Evolutionary conservation across 345 rosid species (phyloP), one percentile per base, ranked within the genome.

Genomic region (Salix udensis): DNA sequence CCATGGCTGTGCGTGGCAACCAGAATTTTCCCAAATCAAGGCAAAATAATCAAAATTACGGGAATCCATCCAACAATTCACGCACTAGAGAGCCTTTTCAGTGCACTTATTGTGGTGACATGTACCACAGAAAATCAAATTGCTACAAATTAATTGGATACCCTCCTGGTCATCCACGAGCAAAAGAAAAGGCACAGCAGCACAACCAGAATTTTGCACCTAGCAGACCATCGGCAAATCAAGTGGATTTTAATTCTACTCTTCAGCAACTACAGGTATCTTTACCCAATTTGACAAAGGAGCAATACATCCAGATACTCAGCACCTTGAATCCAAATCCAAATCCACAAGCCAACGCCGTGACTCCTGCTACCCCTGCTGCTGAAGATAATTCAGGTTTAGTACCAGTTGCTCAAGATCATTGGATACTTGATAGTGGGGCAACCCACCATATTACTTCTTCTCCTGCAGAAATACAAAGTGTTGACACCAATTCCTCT

Each of bases 401-500:
- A 31, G 13, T 31, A 12, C 2, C 7, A 1, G 4, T 64, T 31
- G 19, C 37, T 14, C 36, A 26, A 0, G 0, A 16, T 31, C 21
- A 0, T 0, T 28, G 68, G 73, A 65, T 76, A 2, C 37, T 80
- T 2, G 70, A 80, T 5, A 75, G 52, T 40, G 52, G 72, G 1
- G 76, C 42, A 19, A 28, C 83, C 14, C 4, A 76, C 11, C 21
- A 80, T 50, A 71, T 80, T 70, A 36, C 76, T 68, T 68, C 28
- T 4, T 68, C 71, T 68, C 71, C 50, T 24, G 2, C 31, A 36
- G 5, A 0, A 36, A 37, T 68, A 5, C 0, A 24, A 14, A 2
- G 10, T 68, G 5, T 39, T 6, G 64, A 46, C 19, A 28, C 0
- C 6, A 23, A 23, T 11, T 11, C 1, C 1, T 31, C 9, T 0